Base-by-base conservation (phyloP, 495 filamentous ascomycete species). In the Neurospora sublineolata region DNA sequence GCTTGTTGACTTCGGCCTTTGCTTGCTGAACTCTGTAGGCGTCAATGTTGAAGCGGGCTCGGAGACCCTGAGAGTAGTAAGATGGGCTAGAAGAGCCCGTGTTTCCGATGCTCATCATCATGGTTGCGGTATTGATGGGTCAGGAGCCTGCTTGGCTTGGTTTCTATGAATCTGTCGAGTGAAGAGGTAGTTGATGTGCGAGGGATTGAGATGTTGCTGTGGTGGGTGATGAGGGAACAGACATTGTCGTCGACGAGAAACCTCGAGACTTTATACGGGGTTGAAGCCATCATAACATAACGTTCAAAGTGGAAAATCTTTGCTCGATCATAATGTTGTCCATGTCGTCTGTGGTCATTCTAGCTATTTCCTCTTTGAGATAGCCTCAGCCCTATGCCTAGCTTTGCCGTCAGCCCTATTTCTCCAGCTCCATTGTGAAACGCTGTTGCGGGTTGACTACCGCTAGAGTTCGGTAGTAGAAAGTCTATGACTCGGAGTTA, bases 11-110 rank as follows among this genome's bases (percentile, higher is more conserved):
- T 6, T 69, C 64, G 37, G 69, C 64, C 23, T 69, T 70, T 39
- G 76, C 76, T 67, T 74, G 74, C 39, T 77, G 74, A 30, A 74
- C 74, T 12, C 76, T 70, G 71, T 76, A 46, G 2, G 72, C 74
- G 68, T 77, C 76, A 42, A 73, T 73, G 8, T 74, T 37, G 74
- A 74, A 77, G 37, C 76, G 74, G 6, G 76, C 76, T 16, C 76
- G 76, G 0, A 77, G 74, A 20, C 76, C 76, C 27, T 74, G 74
- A 10, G 76, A 77, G 60, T 77, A 77, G 69, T 77, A 77, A 11
- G 71, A 69, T 60, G 30, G 69, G 44, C 44, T n/a, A 11, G 44
- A 46, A 46, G 44, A 46, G 0, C 44, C n/a, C n/a, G 23, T 20
- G 44, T 46, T 46, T n/a, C 44, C 44, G n/a, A 46, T 46, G n/a